These are phyloP conservation scores for Acanthochlamys bracteata DNA, from an alignment of 106 monocot genomes.

Conservation along the genomic window DNA sequence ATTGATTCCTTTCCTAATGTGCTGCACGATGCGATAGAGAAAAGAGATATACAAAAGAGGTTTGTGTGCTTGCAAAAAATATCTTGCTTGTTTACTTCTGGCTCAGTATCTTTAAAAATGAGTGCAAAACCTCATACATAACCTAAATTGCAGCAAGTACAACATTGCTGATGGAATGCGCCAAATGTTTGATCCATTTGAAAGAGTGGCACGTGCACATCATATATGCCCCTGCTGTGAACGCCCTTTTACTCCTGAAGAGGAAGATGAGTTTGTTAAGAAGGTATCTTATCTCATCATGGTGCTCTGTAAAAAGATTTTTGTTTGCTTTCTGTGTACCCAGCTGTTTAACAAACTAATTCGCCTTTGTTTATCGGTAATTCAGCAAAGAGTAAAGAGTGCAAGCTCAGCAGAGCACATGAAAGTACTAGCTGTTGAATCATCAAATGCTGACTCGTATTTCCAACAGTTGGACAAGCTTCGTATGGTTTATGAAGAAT, in stretches of 20 bases:
- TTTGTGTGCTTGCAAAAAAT: not conserved
- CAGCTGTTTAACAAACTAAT: slow-evolving; percentile 6
- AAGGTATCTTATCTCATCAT: slow-evolving; percentile 35
- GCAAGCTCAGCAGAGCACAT: slow-evolving; percentile 84
- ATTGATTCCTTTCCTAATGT: slow-evolving; percentile 60
- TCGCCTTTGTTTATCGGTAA: slow-evolving; percentile 5
- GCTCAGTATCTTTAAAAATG: too few species aligned
- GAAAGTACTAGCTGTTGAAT: slow-evolving; percentile 60
- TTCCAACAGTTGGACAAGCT: slow-evolving; percentile 92
- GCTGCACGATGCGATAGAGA: slow-evolving; percentile 67
- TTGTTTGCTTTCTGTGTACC: not conserved
- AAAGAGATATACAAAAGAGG: slow-evolving; percentile 90
- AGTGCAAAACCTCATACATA: not conserved
- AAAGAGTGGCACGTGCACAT: slow-evolving; percentile 82
- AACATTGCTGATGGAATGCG: slow-evolving; percentile 97
- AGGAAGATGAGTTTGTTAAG: slow-evolving; percentile 92
- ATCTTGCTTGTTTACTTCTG: too few species aligned
- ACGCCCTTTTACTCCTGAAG: slow-evolving; percentile 75
- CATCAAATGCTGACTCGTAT: slow-evolving; percentile 71
- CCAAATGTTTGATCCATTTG: slow-evolving; percentile 99
- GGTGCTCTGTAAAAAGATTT: not conserved
- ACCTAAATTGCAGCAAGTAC: slow-evolving; percentile 53
- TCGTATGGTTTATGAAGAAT: slow-evolving; percentile 81
- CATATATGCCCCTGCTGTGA: slow-evolving; percentile 99
- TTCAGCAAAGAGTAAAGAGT: slow-evolving; percentile 91